A percentile compares a stretch with the other conserved stretches of the same genome.
Evolutionary conservation across 1,139 yeast genomes (phyloP).

Genomic region (Geotrichum cucujoidarum): DNA sequence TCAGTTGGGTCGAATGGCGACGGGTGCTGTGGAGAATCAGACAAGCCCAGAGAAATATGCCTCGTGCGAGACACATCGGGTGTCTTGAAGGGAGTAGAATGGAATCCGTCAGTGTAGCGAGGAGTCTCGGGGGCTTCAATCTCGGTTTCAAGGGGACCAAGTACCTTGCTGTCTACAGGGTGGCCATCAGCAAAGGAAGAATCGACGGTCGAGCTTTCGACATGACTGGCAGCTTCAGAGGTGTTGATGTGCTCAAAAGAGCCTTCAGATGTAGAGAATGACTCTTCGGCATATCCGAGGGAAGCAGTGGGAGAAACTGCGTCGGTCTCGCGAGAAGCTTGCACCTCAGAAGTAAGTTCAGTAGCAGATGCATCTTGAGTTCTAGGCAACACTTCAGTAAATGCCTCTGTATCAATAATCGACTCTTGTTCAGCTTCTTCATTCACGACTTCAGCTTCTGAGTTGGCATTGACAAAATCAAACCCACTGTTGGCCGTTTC

Average conservation of each 20-base stretch:
- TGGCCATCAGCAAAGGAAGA: neutral
- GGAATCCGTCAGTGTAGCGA: neutral
- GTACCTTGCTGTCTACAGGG: neutral
- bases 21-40: neutral
- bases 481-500: too few relatives aligned
- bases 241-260: neutral
- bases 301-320: neutral
- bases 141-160: neutral
- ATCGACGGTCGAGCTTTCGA: neutral
- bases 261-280: neutral
- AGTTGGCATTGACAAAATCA: too few relatives aligned
- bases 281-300: neutral
- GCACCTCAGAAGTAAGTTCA: neutral
- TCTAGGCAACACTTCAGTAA: too few relatives aligned
- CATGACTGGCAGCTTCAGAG: neutral
- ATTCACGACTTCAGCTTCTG: too few relatives aligned
- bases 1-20: neutral
- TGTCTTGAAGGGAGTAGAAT: neutral
- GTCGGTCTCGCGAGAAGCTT: neutral
- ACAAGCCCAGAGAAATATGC: neutral
- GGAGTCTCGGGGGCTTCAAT: neutral
- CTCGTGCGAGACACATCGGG: too few relatives aligned
- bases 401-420: too few relatives aligned
- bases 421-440: too few relatives aligned
- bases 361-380: too few relatives aligned